These are phyloP conservation scores for Fraxinus platypoda DNA, from an alignment of 305 asterid species.

Conservation along the genomic window DNA sequence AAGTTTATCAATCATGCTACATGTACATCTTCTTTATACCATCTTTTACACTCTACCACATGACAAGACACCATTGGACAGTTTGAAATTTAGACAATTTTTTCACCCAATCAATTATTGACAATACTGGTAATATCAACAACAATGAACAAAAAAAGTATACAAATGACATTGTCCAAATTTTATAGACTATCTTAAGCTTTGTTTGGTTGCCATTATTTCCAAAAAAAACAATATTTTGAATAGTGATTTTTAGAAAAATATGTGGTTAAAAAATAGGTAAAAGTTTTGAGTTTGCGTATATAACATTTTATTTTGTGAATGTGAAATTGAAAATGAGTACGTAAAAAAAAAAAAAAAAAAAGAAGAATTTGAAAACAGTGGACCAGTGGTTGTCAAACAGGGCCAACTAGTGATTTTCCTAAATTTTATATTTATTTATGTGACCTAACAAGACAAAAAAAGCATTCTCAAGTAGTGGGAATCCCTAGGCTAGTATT, in stretches of 20 bases:
- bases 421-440: neutral
- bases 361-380: too few relatives aligned
- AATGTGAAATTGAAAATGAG: too few relatives aligned
- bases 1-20: neutral
- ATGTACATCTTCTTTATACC: neutral
- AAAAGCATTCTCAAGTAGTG: constrained; percentile 34
- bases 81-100: too few relatives aligned
- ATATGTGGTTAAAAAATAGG: neutral
- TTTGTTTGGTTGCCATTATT: too few relatives aligned
- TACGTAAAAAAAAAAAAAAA: too few relatives aligned
- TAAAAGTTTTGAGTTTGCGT: too few relatives aligned
- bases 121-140: neutral
- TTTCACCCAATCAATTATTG: neutral
- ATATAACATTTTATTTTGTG: too few relatives aligned
- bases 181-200: neutral
- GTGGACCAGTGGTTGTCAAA: neutral
- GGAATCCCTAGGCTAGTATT: constrained; percentile 27
- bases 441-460: constrained; percentile 43
- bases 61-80: neutral
- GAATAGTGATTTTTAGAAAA: too few relatives aligned
- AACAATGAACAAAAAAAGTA: neutral
- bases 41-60: neutral
- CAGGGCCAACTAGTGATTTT: neutral
- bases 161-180: neutral
- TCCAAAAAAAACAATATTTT: too few relatives aligned